Percentiles rank a stretch among this genome's conserved stretches.
phyloP scores from a whole-genome alignment of 2,329 filamentous ascomycete genomes.

The Endocalyx cinctus region DNA sequence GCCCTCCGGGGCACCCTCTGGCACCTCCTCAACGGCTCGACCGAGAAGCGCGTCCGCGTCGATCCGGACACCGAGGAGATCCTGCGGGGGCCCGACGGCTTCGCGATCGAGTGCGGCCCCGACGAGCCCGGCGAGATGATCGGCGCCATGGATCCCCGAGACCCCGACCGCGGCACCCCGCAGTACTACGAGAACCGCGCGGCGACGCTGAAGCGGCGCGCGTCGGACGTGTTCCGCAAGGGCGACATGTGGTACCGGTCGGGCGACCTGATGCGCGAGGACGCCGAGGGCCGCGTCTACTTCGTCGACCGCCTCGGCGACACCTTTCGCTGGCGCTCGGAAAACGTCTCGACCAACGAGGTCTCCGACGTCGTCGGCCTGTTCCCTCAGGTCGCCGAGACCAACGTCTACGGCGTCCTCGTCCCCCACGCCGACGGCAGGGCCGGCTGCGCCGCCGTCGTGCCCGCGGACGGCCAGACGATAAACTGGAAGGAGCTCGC shows the following conservation, averaged over 20 bases:
- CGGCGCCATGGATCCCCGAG: constrained; percentile 46
- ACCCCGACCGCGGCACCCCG: constrained; percentile 46
- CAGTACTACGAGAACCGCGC: constrained; percentile 60
- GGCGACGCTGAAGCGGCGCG: constrained; percentile 61
- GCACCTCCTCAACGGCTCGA: constrained; percentile 46
- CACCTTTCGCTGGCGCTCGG: constrained; percentile 62
- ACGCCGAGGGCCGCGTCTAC: constrained; percentile 59
- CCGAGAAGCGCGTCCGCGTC: constrained; percentile 61
- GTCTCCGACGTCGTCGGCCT: constrained; percentile 35
- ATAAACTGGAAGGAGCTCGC: constrained; percentile 29
- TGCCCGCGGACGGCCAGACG: constrained; percentile 23
- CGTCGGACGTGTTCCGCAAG: constrained; percentile 57
- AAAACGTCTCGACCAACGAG: constrained; percentile 42
- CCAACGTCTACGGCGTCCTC: constrained; percentile 38
- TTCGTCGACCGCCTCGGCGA: constrained; percentile 68
- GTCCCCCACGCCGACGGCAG: constrained; percentile 40
- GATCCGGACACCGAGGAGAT: constrained; percentile 66
- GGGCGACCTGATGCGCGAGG: constrained; percentile 60
- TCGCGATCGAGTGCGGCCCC: constrained; percentile 56
- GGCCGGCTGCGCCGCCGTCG: constrained; percentile 36
- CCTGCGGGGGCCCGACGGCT: constrained; percentile 58
- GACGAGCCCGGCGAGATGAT: constrained; percentile 70
- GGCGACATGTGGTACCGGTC: constrained; percentile 66
- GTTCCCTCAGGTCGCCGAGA: constrained; percentile 35
- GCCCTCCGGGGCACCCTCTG: constrained; percentile 64